Percentiles rank a stretch among this genome's conserved stretches.
phyloP scores from a whole-genome alignment of 768 basidiomycete genomes.

The Scleroderma bovista region DNA sequence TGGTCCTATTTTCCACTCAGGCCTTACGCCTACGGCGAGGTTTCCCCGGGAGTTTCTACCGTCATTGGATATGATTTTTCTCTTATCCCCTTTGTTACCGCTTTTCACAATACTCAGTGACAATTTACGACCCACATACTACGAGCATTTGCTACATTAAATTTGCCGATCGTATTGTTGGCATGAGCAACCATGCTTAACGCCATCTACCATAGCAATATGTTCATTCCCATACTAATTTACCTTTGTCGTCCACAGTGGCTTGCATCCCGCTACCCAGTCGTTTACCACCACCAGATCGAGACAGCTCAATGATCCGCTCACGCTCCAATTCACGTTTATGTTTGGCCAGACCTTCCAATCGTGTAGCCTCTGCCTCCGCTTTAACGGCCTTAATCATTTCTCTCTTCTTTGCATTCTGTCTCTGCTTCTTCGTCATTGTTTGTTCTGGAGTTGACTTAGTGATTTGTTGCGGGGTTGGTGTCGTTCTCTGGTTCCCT shows the following conservation, averaged over 20 bases:
- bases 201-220: not conserved
- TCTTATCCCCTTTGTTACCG: constrained; percentile 9
- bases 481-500: constrained; percentile 15
- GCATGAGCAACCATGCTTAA: not conserved
- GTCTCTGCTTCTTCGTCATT: constrained; percentile 62
- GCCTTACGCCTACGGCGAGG: constrained; percentile 8
- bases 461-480: constrained; percentile 7
- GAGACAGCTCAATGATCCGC: constrained; percentile 42
- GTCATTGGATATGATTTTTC: constrained; percentile 18
- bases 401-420: constrained; percentile 59
- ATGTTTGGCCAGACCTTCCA: constrained; percentile 50
- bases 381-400: constrained; percentile 52
- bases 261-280: constrained; percentile 59
- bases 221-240: constrained; percentile 52
- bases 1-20: constrained; percentile 10
- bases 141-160: constrained; percentile 13
- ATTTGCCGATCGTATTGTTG: constrained; percentile 4
- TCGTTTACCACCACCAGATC: constrained; percentile 20
- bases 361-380: constrained; percentile 46
- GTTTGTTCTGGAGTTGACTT: constrained; percentile 36
- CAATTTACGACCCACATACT: constrained; percentile 15
- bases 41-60: constrained; percentile 7
- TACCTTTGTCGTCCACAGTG: constrained; percentile 49
- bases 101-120: not conserved
- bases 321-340: constrained; percentile 53